phyloP scores from a whole-genome alignment of 441 rosid genomes.

The Mallotus japonicus region DNA sequence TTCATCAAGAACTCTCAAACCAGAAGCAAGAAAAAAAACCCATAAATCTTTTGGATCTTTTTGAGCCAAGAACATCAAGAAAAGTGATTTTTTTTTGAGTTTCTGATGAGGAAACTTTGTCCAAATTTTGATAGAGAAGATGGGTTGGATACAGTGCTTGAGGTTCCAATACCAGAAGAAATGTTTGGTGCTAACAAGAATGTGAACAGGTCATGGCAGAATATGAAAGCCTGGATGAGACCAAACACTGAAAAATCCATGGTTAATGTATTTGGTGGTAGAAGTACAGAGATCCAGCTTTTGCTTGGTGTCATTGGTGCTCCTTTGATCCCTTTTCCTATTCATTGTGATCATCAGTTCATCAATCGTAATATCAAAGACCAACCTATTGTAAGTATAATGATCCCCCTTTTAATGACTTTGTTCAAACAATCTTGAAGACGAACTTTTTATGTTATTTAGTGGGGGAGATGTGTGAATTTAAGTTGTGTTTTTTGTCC shows the following conservation, averaged over 20 bases:
- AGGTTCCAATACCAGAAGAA: constrained; percentile 91
- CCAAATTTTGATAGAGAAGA: constrained; percentile 79
- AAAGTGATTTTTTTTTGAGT: neutral
- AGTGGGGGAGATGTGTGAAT: no score
- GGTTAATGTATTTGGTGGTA: constrained; percentile 49
- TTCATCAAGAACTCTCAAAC: constrained; percentile 15
- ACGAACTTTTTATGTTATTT: no score
- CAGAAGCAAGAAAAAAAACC: neutral
- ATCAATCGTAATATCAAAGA: constrained; percentile 47
- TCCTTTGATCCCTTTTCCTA: constrained; percentile 82
- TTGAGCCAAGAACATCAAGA: neutral
- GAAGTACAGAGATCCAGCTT: constrained; percentile 71
- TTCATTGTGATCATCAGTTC: constrained; percentile 35
- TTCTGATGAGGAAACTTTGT: constrained; percentile 65
- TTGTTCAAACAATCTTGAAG: no score
- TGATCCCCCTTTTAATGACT: no score
- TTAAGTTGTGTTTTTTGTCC: neutral
- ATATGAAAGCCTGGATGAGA: constrained; percentile 73
- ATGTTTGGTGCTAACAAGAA: constrained; percentile 50
- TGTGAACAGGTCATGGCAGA: constrained; percentile 56
- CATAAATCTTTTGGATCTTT: constrained; percentile 17
- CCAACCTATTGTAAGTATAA: constrained; percentile 54
- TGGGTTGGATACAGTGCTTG: constrained; percentile 85
- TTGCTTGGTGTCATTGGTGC: constrained; percentile 89
- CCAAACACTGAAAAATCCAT: constrained; percentile 33